phyloP scores from a whole-genome alignment of 495 filamentous ascomycete species.

The Penicillium goetzii region DNA sequence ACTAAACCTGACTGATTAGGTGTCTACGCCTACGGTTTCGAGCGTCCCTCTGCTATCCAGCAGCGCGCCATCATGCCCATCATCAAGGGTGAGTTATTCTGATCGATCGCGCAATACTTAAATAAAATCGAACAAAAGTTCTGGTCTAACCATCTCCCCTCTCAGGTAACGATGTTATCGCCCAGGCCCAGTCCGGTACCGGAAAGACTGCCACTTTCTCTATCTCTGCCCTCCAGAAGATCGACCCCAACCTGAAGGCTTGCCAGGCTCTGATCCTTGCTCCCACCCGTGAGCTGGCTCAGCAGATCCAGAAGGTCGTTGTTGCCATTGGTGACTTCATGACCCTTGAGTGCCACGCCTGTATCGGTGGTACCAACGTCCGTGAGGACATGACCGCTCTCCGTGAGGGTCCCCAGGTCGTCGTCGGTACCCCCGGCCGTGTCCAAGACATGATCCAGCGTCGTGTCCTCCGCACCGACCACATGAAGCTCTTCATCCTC shows the following conservation, averaged over 20 bases:
- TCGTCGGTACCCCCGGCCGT: conserved; percentile 95
- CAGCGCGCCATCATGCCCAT: conserved; percentile 99
- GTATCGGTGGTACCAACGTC: conserved; percentile 97
- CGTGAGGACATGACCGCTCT: conserved; percentile 97
- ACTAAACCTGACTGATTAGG: conserved; percentile 56
- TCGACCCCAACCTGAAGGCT: conserved; percentile 89
- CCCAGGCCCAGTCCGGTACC: conserved; percentile 98
- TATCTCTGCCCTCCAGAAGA: conserved; percentile 96
- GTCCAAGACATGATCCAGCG: conserved; percentile 99
- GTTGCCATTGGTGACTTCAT: conserved; percentile 99
- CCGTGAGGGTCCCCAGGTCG: conserved; percentile 92
- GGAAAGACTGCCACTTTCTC: conserved; percentile 99
- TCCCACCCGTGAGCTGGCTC: conserved; percentile 95
- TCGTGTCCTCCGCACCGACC: conserved; percentile 86
- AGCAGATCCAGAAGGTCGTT: conserved; percentile 99
- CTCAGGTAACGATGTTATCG: conserved; percentile 94
- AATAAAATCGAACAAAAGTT: conserved; percentile 28
- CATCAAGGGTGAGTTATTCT: conserved; percentile 83
- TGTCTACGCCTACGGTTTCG: conserved; percentile 99
- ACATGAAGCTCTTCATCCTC: conserved; percentile 99
- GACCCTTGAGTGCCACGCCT: conserved; percentile 98
- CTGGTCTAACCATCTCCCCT: conserved; percentile 21
- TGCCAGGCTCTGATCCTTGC: conserved; percentile 96
- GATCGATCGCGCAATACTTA: conserved; percentile 3
- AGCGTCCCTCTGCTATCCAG: conserved; percentile 98